Conservation (phyloP, 1,284 basidiomycete genomes). For the Boletus mariae region DNA sequence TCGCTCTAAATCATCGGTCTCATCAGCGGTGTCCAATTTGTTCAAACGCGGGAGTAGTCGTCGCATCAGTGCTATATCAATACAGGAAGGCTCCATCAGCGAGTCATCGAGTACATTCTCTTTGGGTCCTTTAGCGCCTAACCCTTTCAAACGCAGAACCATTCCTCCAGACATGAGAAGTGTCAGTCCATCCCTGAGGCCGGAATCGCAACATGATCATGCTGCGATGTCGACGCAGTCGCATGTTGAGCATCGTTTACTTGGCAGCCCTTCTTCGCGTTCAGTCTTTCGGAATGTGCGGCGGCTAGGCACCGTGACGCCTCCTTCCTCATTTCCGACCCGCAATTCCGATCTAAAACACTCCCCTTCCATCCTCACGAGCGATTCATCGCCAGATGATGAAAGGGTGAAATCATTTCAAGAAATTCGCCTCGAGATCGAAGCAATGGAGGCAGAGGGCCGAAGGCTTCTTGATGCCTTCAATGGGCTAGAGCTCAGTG, state of each 20-base stretch:
- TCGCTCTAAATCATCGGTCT: slow-evolving; percentile 55
- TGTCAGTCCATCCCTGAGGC: slow-evolving; percentile 7
- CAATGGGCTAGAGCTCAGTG: slow-evolving; percentile 67
- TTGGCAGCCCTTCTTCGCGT: slow-evolving; percentile 22
- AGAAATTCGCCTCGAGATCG: slow-evolving; percentile 63
- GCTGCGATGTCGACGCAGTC: slow-evolving; percentile 12
- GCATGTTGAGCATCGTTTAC: slow-evolving; percentile 16
- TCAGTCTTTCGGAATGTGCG: slow-evolving; percentile 25
- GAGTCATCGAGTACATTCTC: slow-evolving; percentile 52
- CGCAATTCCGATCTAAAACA: slow-evolving; percentile 26
- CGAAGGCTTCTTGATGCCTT: slow-evolving; percentile 69
- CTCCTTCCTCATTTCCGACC: slow-evolving; percentile 31
- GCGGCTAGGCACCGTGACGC: slow-evolving; percentile 23
- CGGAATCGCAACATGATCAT: slow-evolving; percentile 12
- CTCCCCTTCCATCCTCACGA: slow-evolving; percentile 34
- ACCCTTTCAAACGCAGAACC: slow-evolving; percentile 38
- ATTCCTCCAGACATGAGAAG: slow-evolving; percentile 21
- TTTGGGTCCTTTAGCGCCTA: slow-evolving; percentile 42
- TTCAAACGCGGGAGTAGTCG: slow-evolving; percentile 53
- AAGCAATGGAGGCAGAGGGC: slow-evolving; percentile 63
- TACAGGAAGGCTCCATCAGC: slow-evolving; percentile 27
- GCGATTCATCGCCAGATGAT: slow-evolving; percentile 42
- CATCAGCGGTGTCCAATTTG: slow-evolving; percentile 57
- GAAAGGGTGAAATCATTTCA: slow-evolving; percentile 53
- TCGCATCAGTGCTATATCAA: slow-evolving; percentile 41